Evolutionary conservation across 176 grass and related monocot genomes (phyloP).

Genomic region (Elymus sibiricus): DNA sequence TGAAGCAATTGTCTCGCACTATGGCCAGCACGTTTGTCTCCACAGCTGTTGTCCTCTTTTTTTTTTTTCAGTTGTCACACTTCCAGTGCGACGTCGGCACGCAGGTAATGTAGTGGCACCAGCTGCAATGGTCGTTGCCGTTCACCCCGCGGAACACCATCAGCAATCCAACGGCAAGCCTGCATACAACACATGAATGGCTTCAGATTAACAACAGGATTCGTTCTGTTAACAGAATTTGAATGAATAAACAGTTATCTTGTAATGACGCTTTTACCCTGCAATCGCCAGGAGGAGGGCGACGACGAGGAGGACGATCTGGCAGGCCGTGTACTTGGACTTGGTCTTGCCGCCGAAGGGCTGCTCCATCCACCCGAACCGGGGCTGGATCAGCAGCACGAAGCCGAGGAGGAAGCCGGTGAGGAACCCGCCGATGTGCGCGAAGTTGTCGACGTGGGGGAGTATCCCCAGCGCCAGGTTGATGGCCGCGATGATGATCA

Average conservation of each 20-base stretch:
- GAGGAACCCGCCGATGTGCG: conserved; percentile 72
- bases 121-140: conserved; percentile 70
- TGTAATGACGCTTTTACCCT: conserved; percentile 39
- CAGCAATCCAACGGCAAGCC: conserved; percentile 50
- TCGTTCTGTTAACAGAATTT: not conserved
- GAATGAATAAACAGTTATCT: not conserved
- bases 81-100: conserved; percentile 75
- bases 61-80: conserved; percentile 44
- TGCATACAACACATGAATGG: not conserved
- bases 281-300: conserved; percentile 40
- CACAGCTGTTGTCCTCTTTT: not conserved
- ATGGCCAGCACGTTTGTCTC: conserved; percentile 18
- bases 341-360: conserved; percentile 22
- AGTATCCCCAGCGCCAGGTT: conserved; percentile 80
- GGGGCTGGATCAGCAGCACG: conserved; percentile 67
- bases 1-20: conserved; percentile 2
- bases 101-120: conserved; percentile 85
- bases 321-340: conserved; percentile 59
- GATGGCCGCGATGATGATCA: conserved; percentile 67
- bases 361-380: conserved; percentile 59
- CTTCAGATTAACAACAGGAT: not conserved
- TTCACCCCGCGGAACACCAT: conserved; percentile 61
- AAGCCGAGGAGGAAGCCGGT: conserved; percentile 75
- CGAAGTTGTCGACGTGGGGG: conserved; percentile 82
- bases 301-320: conserved; percentile 51